Conservation (phyloP, 768 basidiomycete genomes). For the Suillus tomentosus region DNA sequence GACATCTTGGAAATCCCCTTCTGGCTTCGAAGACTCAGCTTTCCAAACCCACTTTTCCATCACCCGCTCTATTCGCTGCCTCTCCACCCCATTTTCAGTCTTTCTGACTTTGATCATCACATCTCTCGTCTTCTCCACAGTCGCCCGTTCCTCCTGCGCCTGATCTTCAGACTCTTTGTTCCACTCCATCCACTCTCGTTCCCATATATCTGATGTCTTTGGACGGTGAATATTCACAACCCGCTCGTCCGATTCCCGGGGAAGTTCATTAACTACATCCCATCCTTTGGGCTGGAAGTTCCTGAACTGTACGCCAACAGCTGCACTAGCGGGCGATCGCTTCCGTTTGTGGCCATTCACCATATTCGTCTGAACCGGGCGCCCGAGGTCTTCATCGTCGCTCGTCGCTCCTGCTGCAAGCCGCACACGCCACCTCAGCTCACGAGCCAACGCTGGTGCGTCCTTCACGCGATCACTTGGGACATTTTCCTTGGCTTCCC, state of each 20-base stretch:
- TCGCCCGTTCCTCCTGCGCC: slow-evolving; percentile 36
- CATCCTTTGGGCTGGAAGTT: slow-evolving; percentile 72
- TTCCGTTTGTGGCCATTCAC: slow-evolving; percentile 41
- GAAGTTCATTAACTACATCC: slow-evolving; percentile 53
- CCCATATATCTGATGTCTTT: slow-evolving; percentile 43
- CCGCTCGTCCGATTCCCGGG: slow-evolving; percentile 43
- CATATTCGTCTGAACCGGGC: slow-evolving; percentile 27
- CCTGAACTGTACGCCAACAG: slow-evolving; percentile 44
- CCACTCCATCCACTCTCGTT: slow-evolving; percentile 45
- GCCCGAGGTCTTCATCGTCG: slow-evolving; percentile 60
- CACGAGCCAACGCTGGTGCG: slow-evolving; percentile 75
- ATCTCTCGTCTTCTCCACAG: slow-evolving; percentile 47
- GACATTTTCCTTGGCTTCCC: slow-evolving; percentile 79
- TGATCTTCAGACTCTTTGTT: slow-evolving; percentile 28
- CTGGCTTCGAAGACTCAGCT: slow-evolving; percentile 10
- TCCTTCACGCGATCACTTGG: slow-evolving; percentile 84
- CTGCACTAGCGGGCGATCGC: slow-evolving; percentile 29
- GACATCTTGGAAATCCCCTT: slow-evolving; percentile 22
- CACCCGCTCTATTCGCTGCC: slow-evolving; percentile 69
- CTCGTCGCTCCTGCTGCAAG: slow-evolving; percentile 61
- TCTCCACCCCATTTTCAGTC: slow-evolving; percentile 58
- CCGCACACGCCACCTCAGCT: slow-evolving; percentile 82
- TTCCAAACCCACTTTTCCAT: slow-evolving; percentile 72
- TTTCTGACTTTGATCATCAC: slow-evolving; percentile 60
- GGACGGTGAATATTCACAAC: slow-evolving; percentile 43